phyloP scores from a whole-genome alignment of 1,284 basidiomycete genomes.

The Ceratobasidium sp. region DNA sequence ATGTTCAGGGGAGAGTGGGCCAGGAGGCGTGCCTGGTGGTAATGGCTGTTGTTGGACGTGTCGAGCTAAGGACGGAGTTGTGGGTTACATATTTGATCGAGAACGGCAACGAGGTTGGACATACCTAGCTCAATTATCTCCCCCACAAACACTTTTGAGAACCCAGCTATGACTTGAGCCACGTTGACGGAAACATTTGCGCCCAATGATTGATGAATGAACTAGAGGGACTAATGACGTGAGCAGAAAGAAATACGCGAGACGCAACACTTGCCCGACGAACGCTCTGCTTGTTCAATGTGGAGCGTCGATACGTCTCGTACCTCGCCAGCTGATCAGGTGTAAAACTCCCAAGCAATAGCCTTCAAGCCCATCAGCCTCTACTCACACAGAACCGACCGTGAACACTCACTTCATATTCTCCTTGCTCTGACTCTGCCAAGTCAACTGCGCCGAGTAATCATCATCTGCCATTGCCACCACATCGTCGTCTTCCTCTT shows the following conservation, averaged over 20 bases:
- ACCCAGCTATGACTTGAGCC: slow-evolving; percentile 86
- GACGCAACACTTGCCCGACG: slow-evolving; percentile 63
- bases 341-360: slow-evolving; percentile 87
- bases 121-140: slow-evolving; percentile 88
- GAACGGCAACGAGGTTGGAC: slow-evolving; percentile 38
- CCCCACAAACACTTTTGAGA: slow-evolving; percentile 90
- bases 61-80: slow-evolving; percentile 16
- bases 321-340: slow-evolving; percentile 86
- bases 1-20: slow-evolving; percentile 78
- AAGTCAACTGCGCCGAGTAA: slow-evolving; percentile 77
- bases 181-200: slow-evolving; percentile 83
- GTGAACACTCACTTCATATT: slow-evolving; percentile 72
- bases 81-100: neutral
- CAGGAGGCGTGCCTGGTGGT: slow-evolving; percentile 19
- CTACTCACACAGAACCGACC: slow-evolving; percentile 17
- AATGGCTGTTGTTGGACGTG: slow-evolving; percentile 30
- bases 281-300: slow-evolving; percentile 82
- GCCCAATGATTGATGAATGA: slow-evolving; percentile 79
- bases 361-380: slow-evolving; percentile 54
- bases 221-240: neutral
- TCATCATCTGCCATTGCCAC: slow-evolving; percentile 84
- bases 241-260: neutral
- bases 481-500: slow-evolving; percentile 64
- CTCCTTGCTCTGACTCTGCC: slow-evolving; percentile 83
- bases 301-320: slow-evolving; percentile 84